phyloP scores from a whole-genome alignment of 169 alveolate species.

The Babesia microti region DNA sequence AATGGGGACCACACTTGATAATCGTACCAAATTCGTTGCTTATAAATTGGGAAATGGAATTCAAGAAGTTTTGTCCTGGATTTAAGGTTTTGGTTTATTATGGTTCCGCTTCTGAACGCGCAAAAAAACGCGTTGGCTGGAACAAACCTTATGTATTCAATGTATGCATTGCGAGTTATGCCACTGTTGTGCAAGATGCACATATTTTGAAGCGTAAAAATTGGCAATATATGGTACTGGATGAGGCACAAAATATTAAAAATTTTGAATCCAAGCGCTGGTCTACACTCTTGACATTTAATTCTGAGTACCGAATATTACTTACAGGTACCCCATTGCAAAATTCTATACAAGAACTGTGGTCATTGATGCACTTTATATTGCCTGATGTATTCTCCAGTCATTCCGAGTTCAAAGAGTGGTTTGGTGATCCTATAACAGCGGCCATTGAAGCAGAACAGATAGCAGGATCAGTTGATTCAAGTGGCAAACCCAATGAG shows the following conservation, averaged over 20 bases:
- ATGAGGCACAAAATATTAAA: conserved; percentile 98
- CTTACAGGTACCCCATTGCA: conserved; percentile 99
- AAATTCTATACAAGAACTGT: conserved; percentile 94
- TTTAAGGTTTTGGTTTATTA: conserved; percentile 87
- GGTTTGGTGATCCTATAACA: conserved; percentile 90
- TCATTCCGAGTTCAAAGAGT: conserved; percentile 87
- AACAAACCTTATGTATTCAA: conserved; percentile 86
- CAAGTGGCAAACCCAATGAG: conserved; percentile 15
- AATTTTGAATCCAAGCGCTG: conserved; percentile 94
- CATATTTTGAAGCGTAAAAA: conserved; percentile 84
- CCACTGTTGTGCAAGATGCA: conserved; percentile 88
- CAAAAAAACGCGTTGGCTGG: conserved; percentile 83
- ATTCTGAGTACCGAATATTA: conserved; percentile 87
- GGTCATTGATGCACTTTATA: conserved; percentile 96
- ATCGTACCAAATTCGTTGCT: conserved; percentile 98
- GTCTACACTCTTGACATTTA: conserved; percentile 92
- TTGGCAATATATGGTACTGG: conserved; percentile 94
- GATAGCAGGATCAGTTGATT: conserved; percentile 10
- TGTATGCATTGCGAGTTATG: conserved; percentile 92
- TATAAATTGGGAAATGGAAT: conserved; percentile 97
- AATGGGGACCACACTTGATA: conserved; percentile 98
- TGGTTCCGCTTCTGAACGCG: conserved; percentile 78
- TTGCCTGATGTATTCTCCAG: conserved; percentile 92
- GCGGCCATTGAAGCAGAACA: conserved; percentile 72
- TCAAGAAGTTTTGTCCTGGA: conserved; percentile 96